Evolutionary conservation across 1,139 yeast species (phyloP).

Genomic region (Pichia sp.): DNA sequence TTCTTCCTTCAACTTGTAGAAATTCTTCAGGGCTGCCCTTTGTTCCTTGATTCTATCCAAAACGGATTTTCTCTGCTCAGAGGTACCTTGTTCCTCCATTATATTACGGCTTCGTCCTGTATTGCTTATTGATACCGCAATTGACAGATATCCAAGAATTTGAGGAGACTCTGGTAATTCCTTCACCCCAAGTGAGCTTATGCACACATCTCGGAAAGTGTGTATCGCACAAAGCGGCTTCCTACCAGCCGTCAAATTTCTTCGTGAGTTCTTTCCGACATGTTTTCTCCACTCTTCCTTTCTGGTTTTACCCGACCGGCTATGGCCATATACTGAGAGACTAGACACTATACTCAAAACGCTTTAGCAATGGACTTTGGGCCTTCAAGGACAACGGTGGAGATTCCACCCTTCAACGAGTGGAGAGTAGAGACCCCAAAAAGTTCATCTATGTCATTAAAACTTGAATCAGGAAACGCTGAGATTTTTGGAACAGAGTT

Average conservation of each 20-base stretch:
- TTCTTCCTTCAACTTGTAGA: slow-evolving; percentile 36
- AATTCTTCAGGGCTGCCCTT: slow-evolving; percentile 41
- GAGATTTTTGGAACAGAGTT: slow-evolving; percentile 93
- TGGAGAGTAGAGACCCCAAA: slow-evolving; percentile 81
- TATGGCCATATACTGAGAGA: neutral
- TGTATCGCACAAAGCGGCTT: neutral
- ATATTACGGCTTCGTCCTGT: neutral
- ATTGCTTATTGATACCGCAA: too few species aligned
- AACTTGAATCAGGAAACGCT: slow-evolving; percentile 63
- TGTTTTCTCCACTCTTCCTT: neutral
- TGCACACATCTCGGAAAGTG: neutral
- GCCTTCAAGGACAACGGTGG: slow-evolving; percentile 16
- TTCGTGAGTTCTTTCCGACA: neutral
- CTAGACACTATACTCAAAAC: too few species aligned
- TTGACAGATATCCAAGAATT: neutral
- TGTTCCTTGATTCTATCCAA: slow-evolving; percentile 25
- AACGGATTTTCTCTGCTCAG: neutral
- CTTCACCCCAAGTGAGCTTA: neutral
- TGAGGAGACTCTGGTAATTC: neutral
- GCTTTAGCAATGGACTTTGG: slow-evolving; percentile 16
- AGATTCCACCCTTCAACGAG: slow-evolving; percentile 52
- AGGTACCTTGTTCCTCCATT: neutral
- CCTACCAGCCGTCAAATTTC: neutral
- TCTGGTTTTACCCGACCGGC: too few species aligned
- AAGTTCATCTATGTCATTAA: slow-evolving; percentile 52